Base-by-base conservation (phyloP, 2,329 filamentous ascomycete species). In the Penicillium rolfsii region DNA sequence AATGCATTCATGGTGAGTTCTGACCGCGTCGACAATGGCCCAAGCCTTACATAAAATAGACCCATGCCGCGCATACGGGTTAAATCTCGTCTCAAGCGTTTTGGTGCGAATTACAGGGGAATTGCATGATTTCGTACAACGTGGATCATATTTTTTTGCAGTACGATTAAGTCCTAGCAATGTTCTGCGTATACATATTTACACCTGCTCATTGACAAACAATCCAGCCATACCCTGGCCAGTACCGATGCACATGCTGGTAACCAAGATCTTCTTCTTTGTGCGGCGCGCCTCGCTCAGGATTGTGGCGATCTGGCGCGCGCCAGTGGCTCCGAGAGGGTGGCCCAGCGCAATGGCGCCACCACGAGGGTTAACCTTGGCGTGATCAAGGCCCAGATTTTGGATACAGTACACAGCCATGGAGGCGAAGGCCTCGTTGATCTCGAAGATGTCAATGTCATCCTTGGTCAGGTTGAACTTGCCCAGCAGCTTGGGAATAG, bases 381-480 rank as follows among this genome's bases (percentile, higher is more conserved):
- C 87, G 55, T 86, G 80, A 64, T 88, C 84, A 76, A 87, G 57
- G 72, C 86, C 71, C 9, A 82, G 71, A 77, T 94, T 86, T 71
- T 92, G 84, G 58, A 90, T 81, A 80, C 93, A 97, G 85, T 97
- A 98, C 33, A 97, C 93, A 1, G 92, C 93, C 95, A 98, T 98
- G 55, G 91, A 95, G 24, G 93, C 94, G 73, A 99, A 99, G 1
- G 95, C 95, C 84, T 99, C 95, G 82, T 99, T 99, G 74, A 99
- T 80, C 84, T 98, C 95, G 69, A 94, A 84, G 38, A 98, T 85
- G 73, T 99, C 95, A 64, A 95, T 86, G 70, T 98, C 95, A 61
- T 89, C 85, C 57, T 96, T 82, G 26, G 84, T 86, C 63, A 99
- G 79, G 78, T 89, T 87, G 84, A 89, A 88, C 81, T 95, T 89